Evolutionary conservation across 208 protist genomes (phyloP), one percentile per base, ranked within the genome.

Genomic region (Crithidia mellificae): DNA sequence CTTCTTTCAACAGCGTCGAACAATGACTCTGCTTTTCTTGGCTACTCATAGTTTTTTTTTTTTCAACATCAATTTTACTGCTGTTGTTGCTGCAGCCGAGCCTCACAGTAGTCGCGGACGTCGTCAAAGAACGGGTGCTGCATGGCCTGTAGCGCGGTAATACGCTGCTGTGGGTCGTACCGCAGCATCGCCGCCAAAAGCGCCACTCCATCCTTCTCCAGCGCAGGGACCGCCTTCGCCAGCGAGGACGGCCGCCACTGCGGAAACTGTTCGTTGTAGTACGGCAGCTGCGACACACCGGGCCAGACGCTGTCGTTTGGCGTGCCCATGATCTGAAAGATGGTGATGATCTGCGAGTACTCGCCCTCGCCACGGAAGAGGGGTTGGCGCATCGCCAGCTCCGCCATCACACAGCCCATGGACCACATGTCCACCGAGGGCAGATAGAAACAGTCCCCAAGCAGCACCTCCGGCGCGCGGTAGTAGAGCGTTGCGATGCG

Each of bases 401-500:
- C 98, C 19, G 94, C 95, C 62, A 98, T 81, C 32, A 98, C 95
- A 61, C 95, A 98, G 17, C 96, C 96, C 65, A 98, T 81, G 9
- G 85, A 93, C 93, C 96, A 98, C 54, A 98, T 83, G 64, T 98
- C 96, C n/a, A 98, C 83, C 19, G 86, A 75, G 39, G 85, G 79
- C 7, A 87, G 75, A 77, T 98, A 98, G 68, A 87, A 79, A 19
- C 68, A 74, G 41, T 88, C 80, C 6, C 95, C 95, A 3, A 98
- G 86, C 14, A 98, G 69, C 24, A 98, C 87, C 66, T 98, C 96
- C 1, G 96, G 95, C 7, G 96, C 91, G 27, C 95, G 88, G 78
- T 98, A 98, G 90, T 90, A 98, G 14, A 97, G 83, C 53, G 97
- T 98, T 63, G 96, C 87, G 46, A 98, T 98, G 62, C 94, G 87